Evolutionary conservation across 2,329 filamentous ascomycete genomes (phyloP).

Genomic region (Periconia macrospinosa): DNA sequence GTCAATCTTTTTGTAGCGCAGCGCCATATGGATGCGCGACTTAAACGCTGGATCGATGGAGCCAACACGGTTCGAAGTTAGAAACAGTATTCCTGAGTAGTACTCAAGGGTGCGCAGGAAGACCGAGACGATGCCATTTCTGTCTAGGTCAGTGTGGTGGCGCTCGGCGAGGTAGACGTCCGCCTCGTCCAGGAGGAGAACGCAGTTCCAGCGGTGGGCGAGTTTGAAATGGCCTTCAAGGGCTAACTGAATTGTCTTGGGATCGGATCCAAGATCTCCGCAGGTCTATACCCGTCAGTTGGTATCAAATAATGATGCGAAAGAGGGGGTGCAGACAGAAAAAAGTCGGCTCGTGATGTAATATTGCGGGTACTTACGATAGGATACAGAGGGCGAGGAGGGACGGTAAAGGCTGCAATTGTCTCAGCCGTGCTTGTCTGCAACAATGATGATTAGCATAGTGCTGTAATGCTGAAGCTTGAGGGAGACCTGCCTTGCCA

Average conservation of each 20-base stretch:
- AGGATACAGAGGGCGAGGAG: conserved; percentile 52
- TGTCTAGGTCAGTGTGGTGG: not conserved
- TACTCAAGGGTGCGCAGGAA: conserved; percentile 13
- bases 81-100: conserved; percentile 35
- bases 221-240: conserved; percentile 50
- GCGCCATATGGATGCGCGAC: conserved; percentile 43
- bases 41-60: conserved; percentile 39
- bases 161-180: conserved; percentile 26
- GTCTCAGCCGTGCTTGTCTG: conserved; percentile 24
- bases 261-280: conserved; percentile 51
- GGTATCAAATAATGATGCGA: too few species aligned
- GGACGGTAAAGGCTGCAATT: conserved; percentile 50
- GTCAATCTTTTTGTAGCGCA: conserved; percentile 40
- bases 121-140: conserved; percentile 17
- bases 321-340: too few species aligned
- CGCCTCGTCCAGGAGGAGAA: conserved; percentile 54
- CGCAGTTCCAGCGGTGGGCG: conserved; percentile 51
- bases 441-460: too few species aligned
- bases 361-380: too few species aligned
- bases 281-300: too few species aligned
- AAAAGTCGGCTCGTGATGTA: too few species aligned
- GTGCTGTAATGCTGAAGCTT: too few species aligned
- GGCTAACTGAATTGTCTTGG: conserved; percentile 44
- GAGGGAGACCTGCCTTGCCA: too few species aligned
- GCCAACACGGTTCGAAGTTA: conserved; percentile 22